Base-by-base conservation (phyloP, 768 basidiomycete genomes). In the Albatrellus ellisii region DNA sequence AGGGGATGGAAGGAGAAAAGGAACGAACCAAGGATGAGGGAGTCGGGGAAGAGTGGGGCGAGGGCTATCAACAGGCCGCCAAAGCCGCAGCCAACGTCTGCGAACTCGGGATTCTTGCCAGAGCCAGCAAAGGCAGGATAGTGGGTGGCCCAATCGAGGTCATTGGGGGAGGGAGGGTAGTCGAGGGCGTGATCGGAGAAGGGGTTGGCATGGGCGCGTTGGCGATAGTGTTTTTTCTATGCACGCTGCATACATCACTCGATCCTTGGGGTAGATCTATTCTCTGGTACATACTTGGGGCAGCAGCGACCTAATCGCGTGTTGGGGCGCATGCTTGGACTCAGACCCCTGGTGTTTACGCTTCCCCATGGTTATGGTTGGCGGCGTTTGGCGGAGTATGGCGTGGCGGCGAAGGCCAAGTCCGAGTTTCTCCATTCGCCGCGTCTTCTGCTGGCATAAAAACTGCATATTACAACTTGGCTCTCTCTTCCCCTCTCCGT, bases 11-110 rank as follows among this genome's bases (percentile, higher is more conserved):
- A 12, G 18, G n/a, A 20, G 12, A 33, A 12, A 34, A 34, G n/a
- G 38, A 29, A 64, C 69, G 58, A 56, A 92, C 94, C 95, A 22
- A 99, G 76, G 75, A 99, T 94, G 40, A 95, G 69, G 0, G 76
- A 85, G 49, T 94, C 79, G 6, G 95, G 95, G 55, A 84, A 95
- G 27, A 88, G 64, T 5, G 91, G 90, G 0, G 91, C 88, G 12
- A 99, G 75, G 4, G 84, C 63, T 50, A 92, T 83, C 46, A 94
- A 66, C 29, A 99, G 73, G 12, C 95, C 95, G 11, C 95, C 95
- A 54, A 98, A 99, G 32, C 95, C 95, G 59, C 95, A 99, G 0
- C 95, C 95, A 26, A 99, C 77, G 60, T 99, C 95, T 3, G 89
- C 95, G 55, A 91, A 95, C 61, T 92, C 89, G 34, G 95, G 92